A percentile compares a stretch with the other conserved stretches of the same genome.
These are phyloP conservation scores for Chamaenerion angustifolium DNA, from an alignment of 345 rosid genomes.

Conservation along the genomic window DNA sequence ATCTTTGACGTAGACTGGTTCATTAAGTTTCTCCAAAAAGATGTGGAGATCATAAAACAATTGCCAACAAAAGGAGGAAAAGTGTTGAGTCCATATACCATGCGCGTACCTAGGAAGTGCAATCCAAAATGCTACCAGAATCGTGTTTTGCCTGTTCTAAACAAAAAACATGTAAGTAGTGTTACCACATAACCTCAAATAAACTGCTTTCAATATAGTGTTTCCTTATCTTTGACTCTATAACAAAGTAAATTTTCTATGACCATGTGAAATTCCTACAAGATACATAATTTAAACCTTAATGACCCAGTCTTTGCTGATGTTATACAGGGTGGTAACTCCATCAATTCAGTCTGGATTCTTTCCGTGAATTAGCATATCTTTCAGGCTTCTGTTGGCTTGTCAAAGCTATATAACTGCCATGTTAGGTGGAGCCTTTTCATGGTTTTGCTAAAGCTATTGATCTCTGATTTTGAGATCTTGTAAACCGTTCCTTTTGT, in stretches of 20 bases:
- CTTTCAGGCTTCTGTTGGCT: not conserved
- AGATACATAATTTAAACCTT: too few relatives aligned
- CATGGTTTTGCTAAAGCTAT: too few relatives aligned
- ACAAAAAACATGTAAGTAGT: slow-evolving; percentile 36
- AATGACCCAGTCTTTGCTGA: too few relatives aligned
- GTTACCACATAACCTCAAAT: not conserved
- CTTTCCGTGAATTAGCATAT: too few relatives aligned
- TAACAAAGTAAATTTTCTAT: too few relatives aligned
- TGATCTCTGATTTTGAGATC: too few relatives aligned
- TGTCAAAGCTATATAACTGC: not conserved
- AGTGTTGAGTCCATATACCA: slow-evolving; percentile 29
- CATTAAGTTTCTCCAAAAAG: slow-evolving; percentile 51
- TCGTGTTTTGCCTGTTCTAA: slow-evolving; percentile 42
- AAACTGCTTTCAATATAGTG: not conserved
- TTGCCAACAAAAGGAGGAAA: slow-evolving; percentile 47
- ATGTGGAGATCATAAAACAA: slow-evolving; percentile 55
- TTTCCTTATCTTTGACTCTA: too few relatives aligned
- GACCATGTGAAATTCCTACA: too few relatives aligned
- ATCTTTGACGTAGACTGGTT: slow-evolving; percentile 78
- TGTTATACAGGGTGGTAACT: not conserved
- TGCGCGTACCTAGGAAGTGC: slow-evolving; percentile 92
- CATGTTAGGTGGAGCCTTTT: too few relatives aligned
- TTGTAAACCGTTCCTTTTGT: too few relatives aligned
- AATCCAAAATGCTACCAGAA: slow-evolving; percentile 35
- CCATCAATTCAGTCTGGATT: slow-evolving; percentile 1